phyloP scores from a whole-genome alignment of 148 eudicot genomes.

The Vaccinium darrowii region DNA sequence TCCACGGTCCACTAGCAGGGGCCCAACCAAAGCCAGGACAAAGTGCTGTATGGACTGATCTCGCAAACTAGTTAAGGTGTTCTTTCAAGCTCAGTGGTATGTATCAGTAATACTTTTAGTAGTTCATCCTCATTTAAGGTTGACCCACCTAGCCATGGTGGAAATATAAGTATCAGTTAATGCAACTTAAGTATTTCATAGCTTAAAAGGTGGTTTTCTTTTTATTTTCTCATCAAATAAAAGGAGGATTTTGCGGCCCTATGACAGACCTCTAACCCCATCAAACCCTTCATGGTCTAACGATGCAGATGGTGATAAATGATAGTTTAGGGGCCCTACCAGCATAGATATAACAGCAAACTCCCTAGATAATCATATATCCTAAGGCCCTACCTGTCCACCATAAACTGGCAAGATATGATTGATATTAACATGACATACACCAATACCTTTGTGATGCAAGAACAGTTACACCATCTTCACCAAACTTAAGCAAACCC shows the following conservation, averaged over 20 bases:
- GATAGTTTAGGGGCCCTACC: background rate
- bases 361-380: background rate
- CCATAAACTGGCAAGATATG: background rate
- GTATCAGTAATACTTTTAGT: no score
- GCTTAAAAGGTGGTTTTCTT: background rate
- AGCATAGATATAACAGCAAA: background rate
- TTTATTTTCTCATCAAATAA: background rate
- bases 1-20: no score
- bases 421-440: background rate
- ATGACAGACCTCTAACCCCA: background rate
- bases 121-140: no score
- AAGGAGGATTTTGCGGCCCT: background rate
- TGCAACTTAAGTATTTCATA: background rate
- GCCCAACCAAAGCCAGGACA: no score
- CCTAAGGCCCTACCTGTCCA: background rate
- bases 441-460: constrained; percentile 51
- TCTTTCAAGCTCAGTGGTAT: no score
- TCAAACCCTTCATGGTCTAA: background rate
- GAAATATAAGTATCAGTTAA: background rate
- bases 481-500: constrained; percentile 76
- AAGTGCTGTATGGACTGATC: no score
- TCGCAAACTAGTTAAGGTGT: no score
- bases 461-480: constrained; percentile 59
- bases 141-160: background rate
- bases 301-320: background rate